Evolutionary conservation across 2,329 filamentous ascomycete genomes (phyloP), one percentile per base, ranked within the genome.

Genomic region (Beauveria sp.): DNA sequence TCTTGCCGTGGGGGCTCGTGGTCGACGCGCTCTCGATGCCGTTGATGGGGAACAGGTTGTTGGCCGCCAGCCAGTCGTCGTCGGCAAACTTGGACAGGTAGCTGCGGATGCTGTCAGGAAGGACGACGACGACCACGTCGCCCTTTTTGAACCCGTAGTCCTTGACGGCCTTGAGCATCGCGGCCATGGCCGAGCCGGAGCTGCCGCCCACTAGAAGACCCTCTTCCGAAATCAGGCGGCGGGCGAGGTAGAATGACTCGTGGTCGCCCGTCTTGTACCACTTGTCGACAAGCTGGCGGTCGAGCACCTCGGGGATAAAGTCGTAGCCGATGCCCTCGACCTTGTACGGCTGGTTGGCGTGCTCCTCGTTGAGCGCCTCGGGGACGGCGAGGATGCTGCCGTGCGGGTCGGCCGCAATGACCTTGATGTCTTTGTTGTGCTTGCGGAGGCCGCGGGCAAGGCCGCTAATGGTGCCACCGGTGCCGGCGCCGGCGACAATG

Each of bases 321-420:
- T 99, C 95, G 74, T 99, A 99, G 22, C 95, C 95, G 69, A 99
- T 99, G 49, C 95, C 95, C 78, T 99, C 95, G 1, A 99, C 95
- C 79, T 99, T 98, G 80, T 99, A 99, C 1, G 88, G 81, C 74
- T 91, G 87, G 71, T 97, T 93, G 64, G 84, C 83, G 71, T 88
- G 85, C 66, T 90, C 88, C 53, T 90, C 80, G 74, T 99, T 99
- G 67, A 99, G 79, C 6, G 75, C 70, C 67, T 89, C 85, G 2
- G 95, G 95, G 38, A 96, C 71, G 10, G 95, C 95, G 54, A 99
- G 82, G 67, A 98, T 92, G 63, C 91, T 96, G 58, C 95, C 95
- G 55, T 93, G 85, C 0, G 95, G 95, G 75, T 99, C 95, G 5
- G 93, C 95, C 3, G 91, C 93, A 60, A 99, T 86, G 64, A 98